Conservation (phyloP, 129 eudicot genomes). For the Pittosporum tobira region DNA sequence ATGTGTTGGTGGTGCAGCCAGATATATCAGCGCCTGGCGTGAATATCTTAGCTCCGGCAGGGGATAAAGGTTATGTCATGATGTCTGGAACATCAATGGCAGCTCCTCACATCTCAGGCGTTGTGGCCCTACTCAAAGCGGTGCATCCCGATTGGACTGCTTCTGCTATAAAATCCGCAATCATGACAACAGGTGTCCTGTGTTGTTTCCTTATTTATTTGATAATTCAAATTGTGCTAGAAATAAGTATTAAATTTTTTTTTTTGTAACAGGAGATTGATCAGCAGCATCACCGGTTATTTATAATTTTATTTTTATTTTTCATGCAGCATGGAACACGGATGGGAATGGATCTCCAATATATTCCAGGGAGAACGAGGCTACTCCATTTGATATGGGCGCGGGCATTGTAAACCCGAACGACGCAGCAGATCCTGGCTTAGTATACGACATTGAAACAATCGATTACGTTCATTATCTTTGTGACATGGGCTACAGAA, state of each 20-base stretch:
- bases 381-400: slow-evolving; percentile 28
- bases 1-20: slow-evolving; percentile 29
- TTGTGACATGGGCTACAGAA: slow-evolving; percentile 19
- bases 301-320: too few species aligned
- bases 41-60: slow-evolving; percentile 11
- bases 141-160: slow-evolving; percentile 24
- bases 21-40: slow-evolving; percentile 35
- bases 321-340: slow-evolving; percentile 14
- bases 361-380: slow-evolving; percentile 14
- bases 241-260: background rate
- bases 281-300: background rate
- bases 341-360: slow-evolving; percentile 18
- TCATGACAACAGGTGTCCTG: slow-evolving; percentile 21
- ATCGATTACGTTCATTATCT: slow-evolving; percentile 21
- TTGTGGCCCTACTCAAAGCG: slow-evolving; percentile 10
- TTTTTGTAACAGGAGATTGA: background rate
- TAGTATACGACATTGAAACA: slow-evolving; percentile 19
- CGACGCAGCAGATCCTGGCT: slow-evolving; percentile 22
- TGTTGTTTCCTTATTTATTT: background rate
- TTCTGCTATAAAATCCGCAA: slow-evolving; percentile 14
- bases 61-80: background rate
- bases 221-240: background rate
- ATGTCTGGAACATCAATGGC: slow-evolving; percentile 20
- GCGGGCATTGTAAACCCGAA: slow-evolving; percentile 27
- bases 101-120: slow-evolving; percentile 15